A percentile compares a stretch with the other conserved stretches of the same genome.
Evolutionary conservation across 768 basidiomycete genomes (phyloP).

Genomic region (Pleurotus salmoneostramineus): DNA sequence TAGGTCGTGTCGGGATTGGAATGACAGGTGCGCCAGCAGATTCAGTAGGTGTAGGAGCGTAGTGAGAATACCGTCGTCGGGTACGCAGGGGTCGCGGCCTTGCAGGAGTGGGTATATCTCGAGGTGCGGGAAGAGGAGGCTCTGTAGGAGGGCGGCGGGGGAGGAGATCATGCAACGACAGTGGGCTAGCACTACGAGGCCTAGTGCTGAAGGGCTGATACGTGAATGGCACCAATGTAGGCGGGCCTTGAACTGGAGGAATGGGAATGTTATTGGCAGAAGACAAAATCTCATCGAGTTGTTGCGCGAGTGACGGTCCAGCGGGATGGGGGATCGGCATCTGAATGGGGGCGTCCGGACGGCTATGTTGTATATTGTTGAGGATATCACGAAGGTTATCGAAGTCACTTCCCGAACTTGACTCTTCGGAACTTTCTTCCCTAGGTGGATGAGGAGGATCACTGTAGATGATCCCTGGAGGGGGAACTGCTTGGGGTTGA

Average conservation of each 20-base stretch:
- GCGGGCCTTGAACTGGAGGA: constrained; percentile 41
- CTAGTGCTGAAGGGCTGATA: constrained; percentile 43
- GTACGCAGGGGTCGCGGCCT: neutral
- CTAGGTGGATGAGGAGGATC: constrained; percentile 13
- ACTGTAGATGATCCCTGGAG: constrained; percentile 15
- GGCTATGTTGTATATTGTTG: constrained; percentile 9
- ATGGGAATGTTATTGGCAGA: constrained; percentile 35
- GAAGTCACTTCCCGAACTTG: neutral
- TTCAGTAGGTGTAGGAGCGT: neutral
- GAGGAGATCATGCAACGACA: constrained; percentile 24
- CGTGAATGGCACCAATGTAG: constrained; percentile 48
- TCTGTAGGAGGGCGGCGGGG: constrained; percentile 24
- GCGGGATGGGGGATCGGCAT: constrained; percentile 43
- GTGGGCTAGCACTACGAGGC: constrained; percentile 32
- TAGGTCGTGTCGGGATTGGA: neutral
- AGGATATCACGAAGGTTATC: constrained; percentile 16
- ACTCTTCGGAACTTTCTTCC: constrained; percentile 10
- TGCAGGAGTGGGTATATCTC: neutral
- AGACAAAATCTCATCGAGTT: constrained; percentile 58
- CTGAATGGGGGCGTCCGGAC: constrained; percentile 12
- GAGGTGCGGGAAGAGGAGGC: constrained; percentile 15
- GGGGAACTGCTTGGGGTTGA: constrained; percentile 9
- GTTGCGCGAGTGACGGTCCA: constrained; percentile 53
- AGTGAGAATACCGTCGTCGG: neutral
- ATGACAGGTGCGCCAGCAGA: constrained; percentile 2